A percentile compares a stretch with the other conserved stretches of the same genome.
Conservation (phyloP, 805 yeast species). For the Yamadazyma laniorum region DNA sequence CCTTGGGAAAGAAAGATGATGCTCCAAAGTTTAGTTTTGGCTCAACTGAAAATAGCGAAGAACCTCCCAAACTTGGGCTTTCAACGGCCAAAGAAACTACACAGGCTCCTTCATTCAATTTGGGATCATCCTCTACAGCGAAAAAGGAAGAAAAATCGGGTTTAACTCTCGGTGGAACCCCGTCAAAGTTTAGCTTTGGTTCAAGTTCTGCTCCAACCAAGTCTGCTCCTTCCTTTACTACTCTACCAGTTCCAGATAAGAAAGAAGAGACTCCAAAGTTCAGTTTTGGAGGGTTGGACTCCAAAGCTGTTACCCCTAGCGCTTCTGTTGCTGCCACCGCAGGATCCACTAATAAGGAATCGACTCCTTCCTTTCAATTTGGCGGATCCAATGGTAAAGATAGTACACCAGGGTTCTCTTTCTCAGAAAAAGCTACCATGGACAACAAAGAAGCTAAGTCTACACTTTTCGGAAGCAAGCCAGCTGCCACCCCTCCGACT, state of each 20-base stretch:
- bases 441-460: slow-evolving; percentile 2
- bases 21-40: slow-evolving; percentile 10
- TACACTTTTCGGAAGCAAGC: background rate
- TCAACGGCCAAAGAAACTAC: slow-evolving; percentile 1
- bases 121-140: slow-evolving; percentile 6
- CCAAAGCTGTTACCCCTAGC: background rate
- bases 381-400: slow-evolving; percentile 2
- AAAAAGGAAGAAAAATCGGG: background rate
- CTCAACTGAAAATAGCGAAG: slow-evolving; percentile 5
- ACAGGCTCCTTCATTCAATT: slow-evolving; percentile 13
- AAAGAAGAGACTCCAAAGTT: slow-evolving; percentile 5
- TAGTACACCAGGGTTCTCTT: slow-evolving; percentile 1
- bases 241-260: no score
- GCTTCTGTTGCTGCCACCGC: slow-evolving; percentile 1
- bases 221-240: slow-evolving; percentile 11
- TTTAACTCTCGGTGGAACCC: background rate
- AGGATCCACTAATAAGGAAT: background rate
- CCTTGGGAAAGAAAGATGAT: slow-evolving; percentile 3
- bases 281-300: slow-evolving; percentile 4
- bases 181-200: slow-evolving; percentile 3
- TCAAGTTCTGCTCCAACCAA: slow-evolving; percentile 9
- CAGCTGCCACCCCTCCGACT: background rate
- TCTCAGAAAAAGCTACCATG: slow-evolving; percentile 1
- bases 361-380: slow-evolving; percentile 5
- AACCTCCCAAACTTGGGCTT: slow-evolving; percentile 5